phyloP scores from a whole-genome alignment of 1,139 yeast genomes.

The Hansenula sp. region DNA sequence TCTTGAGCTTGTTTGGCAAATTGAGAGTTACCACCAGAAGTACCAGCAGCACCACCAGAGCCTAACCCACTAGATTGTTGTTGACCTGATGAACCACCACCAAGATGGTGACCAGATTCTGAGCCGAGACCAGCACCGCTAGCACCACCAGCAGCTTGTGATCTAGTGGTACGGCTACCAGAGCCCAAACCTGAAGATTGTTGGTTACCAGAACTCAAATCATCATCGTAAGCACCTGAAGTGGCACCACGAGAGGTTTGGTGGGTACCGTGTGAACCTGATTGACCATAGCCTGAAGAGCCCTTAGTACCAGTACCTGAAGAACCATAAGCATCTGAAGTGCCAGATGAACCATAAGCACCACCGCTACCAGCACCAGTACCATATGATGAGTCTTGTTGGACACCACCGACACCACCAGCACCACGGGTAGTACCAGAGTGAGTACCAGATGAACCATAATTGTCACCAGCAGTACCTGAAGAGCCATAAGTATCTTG shows the following conservation, averaged over 20 bases:
- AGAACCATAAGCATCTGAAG: not conserved
- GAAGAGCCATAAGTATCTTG: conserved; percentile 7
- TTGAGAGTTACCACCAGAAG: conserved; percentile 6
- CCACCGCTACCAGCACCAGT: not conserved
- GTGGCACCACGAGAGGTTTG: conserved; percentile 1
- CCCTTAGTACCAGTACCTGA: conserved; percentile 1
- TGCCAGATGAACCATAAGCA: not conserved
- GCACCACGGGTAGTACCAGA: not conserved
- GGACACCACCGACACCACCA: not conserved
- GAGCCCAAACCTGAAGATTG: not conserved
- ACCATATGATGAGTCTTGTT: conserved; percentile 1
- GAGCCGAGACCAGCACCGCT: not conserved
- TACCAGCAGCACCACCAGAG: not conserved
- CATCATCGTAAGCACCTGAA: not conserved
- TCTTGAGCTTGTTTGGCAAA: conserved; percentile 17
- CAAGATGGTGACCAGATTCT: not conserved
- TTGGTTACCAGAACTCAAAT: not conserved
- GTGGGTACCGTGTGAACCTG: not conserved
- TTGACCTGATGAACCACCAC: conserved; percentile 5
- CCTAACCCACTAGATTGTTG: conserved; percentile 3
- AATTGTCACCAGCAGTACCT: not conserved
- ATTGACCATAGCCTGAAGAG: not conserved
- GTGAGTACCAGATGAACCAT: not conserved
- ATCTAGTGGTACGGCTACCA: conserved; percentile 19
- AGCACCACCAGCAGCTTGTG: conserved; percentile 13